phyloP scores from a whole-genome alignment of 2,329 filamentous ascomycete genomes.

The Aspergillus sergii region DNA sequence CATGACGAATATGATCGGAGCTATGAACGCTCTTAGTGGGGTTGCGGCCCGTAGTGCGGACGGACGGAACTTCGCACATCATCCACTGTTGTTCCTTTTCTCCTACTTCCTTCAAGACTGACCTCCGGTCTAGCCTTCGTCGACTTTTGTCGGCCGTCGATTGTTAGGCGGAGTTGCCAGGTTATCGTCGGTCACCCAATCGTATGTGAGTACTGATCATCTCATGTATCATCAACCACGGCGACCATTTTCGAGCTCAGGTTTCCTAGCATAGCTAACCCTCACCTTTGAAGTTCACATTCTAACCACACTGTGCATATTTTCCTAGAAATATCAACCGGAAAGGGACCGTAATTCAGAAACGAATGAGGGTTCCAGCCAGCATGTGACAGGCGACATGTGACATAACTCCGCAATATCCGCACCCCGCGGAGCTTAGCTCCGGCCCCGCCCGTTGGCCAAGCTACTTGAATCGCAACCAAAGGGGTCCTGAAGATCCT shows the following conservation, averaged over 20 bases:
- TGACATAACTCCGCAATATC: constrained; percentile 7
- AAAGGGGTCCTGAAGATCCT: neutral
- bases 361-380: neutral
- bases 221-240: neutral
- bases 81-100: neutral
- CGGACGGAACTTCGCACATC: neutral
- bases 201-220: neutral
- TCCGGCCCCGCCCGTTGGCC: neutral
- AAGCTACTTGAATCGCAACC: neutral
- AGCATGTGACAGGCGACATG: neutral
- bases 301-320: neutral
- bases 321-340: neutral
- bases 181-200: neutral
- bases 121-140: neutral
- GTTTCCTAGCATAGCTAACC: neutral
- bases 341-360: neutral
- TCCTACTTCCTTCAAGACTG: neutral
- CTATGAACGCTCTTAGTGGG: neutral
- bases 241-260: neutral
- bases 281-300: neutral
- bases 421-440: neutral
- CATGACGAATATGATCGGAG: neutral
- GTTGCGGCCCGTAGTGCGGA: neutral
- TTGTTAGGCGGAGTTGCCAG: neutral
- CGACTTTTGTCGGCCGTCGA: neutral